These are phyloP conservation scores for Maudiozyma bulderi DNA, from an alignment of 805 yeast species.

Conservation along the genomic window DNA sequence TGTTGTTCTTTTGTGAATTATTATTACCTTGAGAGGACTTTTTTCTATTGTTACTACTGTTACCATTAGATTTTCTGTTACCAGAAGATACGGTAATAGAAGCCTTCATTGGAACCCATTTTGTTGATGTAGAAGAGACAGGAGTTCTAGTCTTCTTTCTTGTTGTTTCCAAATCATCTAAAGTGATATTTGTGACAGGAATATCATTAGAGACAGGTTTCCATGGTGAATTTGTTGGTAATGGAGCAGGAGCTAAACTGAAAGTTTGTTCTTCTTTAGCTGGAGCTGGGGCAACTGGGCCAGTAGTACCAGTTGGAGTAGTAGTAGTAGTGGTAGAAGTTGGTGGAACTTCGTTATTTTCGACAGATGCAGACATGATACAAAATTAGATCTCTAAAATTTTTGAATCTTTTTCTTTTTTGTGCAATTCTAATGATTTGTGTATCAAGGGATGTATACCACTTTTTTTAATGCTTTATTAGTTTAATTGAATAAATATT, in stretches of 20 bases:
- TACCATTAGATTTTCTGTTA: background rate
- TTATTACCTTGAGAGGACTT: conserved; percentile 4
- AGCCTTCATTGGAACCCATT: conserved; percentile 66
- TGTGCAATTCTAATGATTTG: background rate
- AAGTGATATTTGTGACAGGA: conserved; percentile 18
- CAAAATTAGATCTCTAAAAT: background rate
- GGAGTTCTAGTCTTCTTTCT: conserved; percentile 14
- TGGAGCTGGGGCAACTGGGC: conserved; percentile 1
- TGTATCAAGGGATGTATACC: background rate
- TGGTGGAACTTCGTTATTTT: background rate
- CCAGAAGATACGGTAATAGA: conserved; percentile 34
- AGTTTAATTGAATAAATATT: no score
- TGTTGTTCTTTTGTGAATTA: background rate
- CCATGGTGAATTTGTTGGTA: conserved; percentile 29
- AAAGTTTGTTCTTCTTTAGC: conserved; percentile 1
- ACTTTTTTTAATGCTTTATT: background rate
- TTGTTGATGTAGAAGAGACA: conserved; percentile 25
- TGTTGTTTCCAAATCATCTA: conserved; percentile 11
- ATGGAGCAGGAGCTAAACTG: conserved; percentile 27
- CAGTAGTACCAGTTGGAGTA: conserved; percentile 1
- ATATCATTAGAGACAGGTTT: conserved; percentile 19
- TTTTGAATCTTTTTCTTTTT: background rate
- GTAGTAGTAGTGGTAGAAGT: background rate
- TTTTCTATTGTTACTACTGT: conserved; percentile 7
- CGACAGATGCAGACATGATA: conserved; percentile 4